phyloP scores from a whole-genome alignment of 176 grass and related monocot genomes.

The Raddia guianensis region DNA sequence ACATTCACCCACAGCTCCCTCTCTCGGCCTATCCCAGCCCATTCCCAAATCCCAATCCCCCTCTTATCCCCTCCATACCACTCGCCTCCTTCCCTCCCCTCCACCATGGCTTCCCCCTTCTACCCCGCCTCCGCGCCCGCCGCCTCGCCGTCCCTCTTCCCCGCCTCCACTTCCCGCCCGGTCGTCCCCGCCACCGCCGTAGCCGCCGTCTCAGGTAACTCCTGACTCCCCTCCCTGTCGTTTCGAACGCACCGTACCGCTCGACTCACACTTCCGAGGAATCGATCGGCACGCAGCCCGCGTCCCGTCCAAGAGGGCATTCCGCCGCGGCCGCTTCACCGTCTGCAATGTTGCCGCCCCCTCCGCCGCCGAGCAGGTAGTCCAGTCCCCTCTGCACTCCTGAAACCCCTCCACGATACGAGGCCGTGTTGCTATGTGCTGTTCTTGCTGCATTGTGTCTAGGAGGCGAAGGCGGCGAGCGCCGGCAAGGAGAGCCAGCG shows the following conservation, averaged over 20 bases:
- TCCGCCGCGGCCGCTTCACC: slow-evolving; percentile 48
- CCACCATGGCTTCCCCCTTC: slow-evolving; percentile 40
- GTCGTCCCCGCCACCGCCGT: slow-evolving; percentile 9
- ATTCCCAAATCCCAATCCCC: not conserved
- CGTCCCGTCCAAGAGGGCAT: slow-evolving; percentile 18
- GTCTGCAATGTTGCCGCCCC: slow-evolving; percentile 67
- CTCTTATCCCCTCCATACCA: slow-evolving; percentile 36
- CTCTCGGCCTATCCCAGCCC: slow-evolving; percentile 34
- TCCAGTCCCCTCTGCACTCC: not conserved
- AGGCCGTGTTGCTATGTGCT: not conserved
- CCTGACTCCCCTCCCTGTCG: not conserved
- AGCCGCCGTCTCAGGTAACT: slow-evolving; percentile 42
- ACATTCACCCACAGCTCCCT: not conserved
- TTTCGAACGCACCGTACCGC: not conserved
- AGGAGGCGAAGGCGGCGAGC: slow-evolving; percentile 28
- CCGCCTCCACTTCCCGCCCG: slow-evolving; percentile 37
- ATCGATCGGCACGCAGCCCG: slow-evolving; percentile 23
- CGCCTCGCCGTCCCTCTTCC: slow-evolving; percentile 41
- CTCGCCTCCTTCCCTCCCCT: not conserved
- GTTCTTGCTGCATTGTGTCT: not conserved
- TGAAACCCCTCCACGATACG: not conserved
- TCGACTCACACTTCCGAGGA: not conserved
- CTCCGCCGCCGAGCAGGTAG: slow-evolving; percentile 53
- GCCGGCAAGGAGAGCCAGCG: slow-evolving; percentile 73
- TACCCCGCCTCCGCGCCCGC: slow-evolving; percentile 37